A percentile compares a stretch with the other conserved stretches of the same genome.
Evolutionary conservation across 2,329 filamentous ascomycete species (phyloP).

Genomic region (Aspergillus japonicus): DNA sequence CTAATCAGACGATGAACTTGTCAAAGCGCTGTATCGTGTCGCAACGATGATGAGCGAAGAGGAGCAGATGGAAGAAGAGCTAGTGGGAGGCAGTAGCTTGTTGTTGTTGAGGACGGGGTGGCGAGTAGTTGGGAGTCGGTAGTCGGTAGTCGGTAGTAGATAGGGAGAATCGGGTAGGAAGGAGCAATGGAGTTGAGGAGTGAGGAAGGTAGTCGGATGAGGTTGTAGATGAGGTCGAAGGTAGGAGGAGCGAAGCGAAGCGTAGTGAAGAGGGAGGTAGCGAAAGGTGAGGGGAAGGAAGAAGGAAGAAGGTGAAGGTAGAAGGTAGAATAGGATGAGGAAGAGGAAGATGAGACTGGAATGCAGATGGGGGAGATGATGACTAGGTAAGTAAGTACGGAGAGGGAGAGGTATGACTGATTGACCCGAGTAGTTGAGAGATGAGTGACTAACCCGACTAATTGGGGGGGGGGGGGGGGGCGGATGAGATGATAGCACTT

Average conservation of each 20-base stretch:
- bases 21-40: slow-evolving; percentile 9
- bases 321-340: slow-evolving; percentile 3
- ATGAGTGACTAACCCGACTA: neutral
- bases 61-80: slow-evolving; percentile 2
- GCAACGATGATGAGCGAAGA: slow-evolving; percentile 1
- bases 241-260: slow-evolving; percentile 17
- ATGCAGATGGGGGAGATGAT: neutral
- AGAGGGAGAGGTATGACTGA: neutral
- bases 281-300: slow-evolving; percentile 21
- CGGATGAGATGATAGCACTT: slow-evolving; percentile 15
- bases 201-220: slow-evolving; percentile 13
- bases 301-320: slow-evolving; percentile 13
- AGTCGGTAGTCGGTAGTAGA: slow-evolving; percentile 7
- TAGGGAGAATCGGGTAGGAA: slow-evolving; percentile 12
- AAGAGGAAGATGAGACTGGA: slow-evolving; percentile 13
- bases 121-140: slow-evolving; percentile 5
- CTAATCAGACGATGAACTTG: slow-evolving; percentile 6
- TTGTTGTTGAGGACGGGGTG: slow-evolving; percentile 4
- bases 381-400: neutral
- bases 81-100: slow-evolving; percentile 5
- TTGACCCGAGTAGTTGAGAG: neutral
- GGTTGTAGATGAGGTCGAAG: slow-evolving; percentile 13
- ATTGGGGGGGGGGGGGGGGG: neutral
- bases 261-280: slow-evolving; percentile 20
- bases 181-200: slow-evolving; percentile 17